Percentiles rank a stretch among this genome's conserved stretches.
These are phyloP conservation scores for Stachybotrys elegans DNA, from an alignment of 2,329 filamentous ascomycete genomes.

Conservation along the genomic window DNA sequence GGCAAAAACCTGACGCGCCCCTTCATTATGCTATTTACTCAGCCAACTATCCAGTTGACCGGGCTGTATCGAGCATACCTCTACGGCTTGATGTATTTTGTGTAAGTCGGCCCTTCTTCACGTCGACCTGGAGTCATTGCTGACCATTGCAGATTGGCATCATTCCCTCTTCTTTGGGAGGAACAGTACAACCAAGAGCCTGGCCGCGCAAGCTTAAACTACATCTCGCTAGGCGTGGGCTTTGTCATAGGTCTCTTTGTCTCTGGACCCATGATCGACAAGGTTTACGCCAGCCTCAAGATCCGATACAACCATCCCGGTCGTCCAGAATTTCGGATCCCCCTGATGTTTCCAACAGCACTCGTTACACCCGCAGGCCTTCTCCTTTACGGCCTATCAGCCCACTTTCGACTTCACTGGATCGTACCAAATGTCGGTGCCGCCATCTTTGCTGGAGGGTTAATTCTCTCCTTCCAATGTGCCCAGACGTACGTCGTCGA, in stretches of 20 bases:
- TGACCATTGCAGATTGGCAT: constrained; percentile 33
- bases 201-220: constrained; percentile 44
- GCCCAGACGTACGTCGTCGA: constrained; percentile 56
- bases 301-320: constrained; percentile 18
- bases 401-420: constrained; percentile 39
- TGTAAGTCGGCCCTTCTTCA: constrained; percentile 21
- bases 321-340: constrained; percentile 27
- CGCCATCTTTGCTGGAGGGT: constrained; percentile 37
- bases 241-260: constrained; percentile 50
- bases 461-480: constrained; percentile 53
- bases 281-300: constrained; percentile 22
- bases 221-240: constrained; percentile 47
- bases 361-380: constrained; percentile 41
- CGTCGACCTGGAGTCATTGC: not conserved
- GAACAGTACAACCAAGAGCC: constrained; percentile 40
- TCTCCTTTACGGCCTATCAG: constrained; percentile 44
- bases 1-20: constrained; percentile 36
- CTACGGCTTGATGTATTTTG: constrained; percentile 50
- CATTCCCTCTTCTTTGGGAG: constrained; percentile 45
- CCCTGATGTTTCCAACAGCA: constrained; percentile 27
- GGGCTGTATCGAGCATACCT: constrained; percentile 43
- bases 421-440: constrained; percentile 55
- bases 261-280: constrained; percentile 36
- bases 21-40: constrained; percentile 41
- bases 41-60: constrained; percentile 45